phyloP scores from a whole-genome alignment of 2,329 filamentous ascomycete species.

The Colletotrichum endophyticum region DNA sequence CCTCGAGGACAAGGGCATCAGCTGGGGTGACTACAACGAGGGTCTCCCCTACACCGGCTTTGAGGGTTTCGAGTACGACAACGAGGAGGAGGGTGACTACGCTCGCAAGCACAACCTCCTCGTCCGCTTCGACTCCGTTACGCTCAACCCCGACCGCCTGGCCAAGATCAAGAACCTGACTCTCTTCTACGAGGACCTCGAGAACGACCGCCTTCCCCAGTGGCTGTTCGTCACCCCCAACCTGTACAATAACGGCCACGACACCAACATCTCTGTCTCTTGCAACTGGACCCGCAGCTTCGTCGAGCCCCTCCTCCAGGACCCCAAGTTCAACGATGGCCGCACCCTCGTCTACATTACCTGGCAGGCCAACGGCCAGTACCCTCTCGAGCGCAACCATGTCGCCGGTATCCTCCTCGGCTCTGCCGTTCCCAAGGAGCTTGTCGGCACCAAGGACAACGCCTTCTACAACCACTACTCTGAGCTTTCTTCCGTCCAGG shows the following conservation, averaged over 20 bases:
- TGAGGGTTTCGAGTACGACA: background rate
- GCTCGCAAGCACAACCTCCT: constrained; percentile 6
- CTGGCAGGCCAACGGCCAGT: constrained; percentile 80
- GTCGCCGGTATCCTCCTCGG: constrained; percentile 76
- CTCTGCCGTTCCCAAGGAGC: constrained; percentile 67
- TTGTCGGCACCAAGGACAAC: constrained; percentile 70
- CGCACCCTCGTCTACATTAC: constrained; percentile 68
- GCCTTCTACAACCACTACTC: constrained; percentile 79
- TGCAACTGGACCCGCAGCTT: constrained; percentile 57
- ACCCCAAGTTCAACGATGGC: constrained; percentile 53
- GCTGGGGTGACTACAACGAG: constrained; percentile 37
- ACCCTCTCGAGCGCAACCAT: constrained; percentile 65
- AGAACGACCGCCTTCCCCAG: background rate
- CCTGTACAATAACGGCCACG: constrained; percentile 2
- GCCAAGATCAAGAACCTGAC: background rate
- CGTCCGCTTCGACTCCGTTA: background rate
- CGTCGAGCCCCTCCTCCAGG: constrained; percentile 55
- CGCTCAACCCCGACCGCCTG: background rate
- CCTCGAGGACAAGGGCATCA: constrained; percentile 32
- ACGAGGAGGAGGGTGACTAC: background rate
- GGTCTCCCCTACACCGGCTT: constrained; percentile 32
- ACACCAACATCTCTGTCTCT: constrained; percentile 30
- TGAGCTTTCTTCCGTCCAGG: constrained; percentile 57
- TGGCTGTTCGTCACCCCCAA: constrained; percentile 4
- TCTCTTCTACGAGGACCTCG: background rate